Evolutionary conservation across 164 flowering plant species (phyloP).

Genomic region (Aristolochia californica): DNA sequence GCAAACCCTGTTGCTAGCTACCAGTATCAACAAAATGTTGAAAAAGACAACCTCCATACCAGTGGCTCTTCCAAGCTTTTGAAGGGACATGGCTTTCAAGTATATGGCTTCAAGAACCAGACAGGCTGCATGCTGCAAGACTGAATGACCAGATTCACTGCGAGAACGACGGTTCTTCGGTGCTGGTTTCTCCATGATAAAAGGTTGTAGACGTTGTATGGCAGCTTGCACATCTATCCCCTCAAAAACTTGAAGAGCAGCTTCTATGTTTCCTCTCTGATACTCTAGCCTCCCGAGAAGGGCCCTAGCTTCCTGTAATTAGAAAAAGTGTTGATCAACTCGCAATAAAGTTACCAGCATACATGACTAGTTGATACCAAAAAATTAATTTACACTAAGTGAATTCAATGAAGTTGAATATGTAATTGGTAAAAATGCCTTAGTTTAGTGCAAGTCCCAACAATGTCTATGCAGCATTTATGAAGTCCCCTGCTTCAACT

Average conservation of each 20-base stretch:
- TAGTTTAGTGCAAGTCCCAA: no score
- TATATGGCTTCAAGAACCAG: slow-evolving; percentile 89
- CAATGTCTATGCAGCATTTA: not conserved
- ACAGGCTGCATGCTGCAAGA: slow-evolving; percentile 74
- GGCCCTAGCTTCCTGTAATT: slow-evolving; percentile 85
- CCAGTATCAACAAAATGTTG: not conserved
- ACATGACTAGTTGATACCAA: not conserved
- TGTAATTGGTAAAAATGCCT: not conserved
- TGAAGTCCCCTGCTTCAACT: not conserved
- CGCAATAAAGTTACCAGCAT: not conserved
- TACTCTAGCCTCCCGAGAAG: slow-evolving; percentile 96
- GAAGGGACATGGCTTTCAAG: slow-evolving; percentile 84
- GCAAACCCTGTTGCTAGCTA: not conserved
- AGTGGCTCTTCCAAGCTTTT: slow-evolving; percentile 68
- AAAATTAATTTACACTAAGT: no score
- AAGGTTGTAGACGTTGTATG: slow-evolving; percentile 58
- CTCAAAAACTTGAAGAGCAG: slow-evolving; percentile 80
- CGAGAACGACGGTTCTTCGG: slow-evolving; percentile 45
- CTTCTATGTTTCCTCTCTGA: slow-evolving; percentile 85
- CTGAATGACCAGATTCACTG: slow-evolving; percentile 33
- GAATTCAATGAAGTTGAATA: no score
- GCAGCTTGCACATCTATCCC: slow-evolving; percentile 96
- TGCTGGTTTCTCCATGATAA: slow-evolving; percentile 32
- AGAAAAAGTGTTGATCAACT: no score
- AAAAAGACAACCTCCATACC: slow-evolving; percentile 26